These are phyloP conservation scores for Botrytis byssoidea DNA, from an alignment of 2,329 filamentous ascomycete genomes.

Conservation along the genomic window DNA sequence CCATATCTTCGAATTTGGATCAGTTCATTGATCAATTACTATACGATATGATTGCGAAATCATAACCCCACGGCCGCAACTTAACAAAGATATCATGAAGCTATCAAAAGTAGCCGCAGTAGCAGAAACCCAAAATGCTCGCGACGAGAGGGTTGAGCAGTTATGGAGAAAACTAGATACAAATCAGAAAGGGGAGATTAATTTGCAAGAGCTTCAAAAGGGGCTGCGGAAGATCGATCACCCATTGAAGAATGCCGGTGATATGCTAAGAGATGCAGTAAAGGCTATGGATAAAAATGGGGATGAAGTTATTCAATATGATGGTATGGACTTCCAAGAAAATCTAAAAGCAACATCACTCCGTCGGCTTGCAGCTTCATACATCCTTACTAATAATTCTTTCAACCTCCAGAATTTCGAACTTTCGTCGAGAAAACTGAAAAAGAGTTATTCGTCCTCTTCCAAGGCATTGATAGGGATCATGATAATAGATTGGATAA, in stretches of 20 bases:
- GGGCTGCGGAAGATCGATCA: constrained; percentile 89
- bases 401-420: constrained; percentile 68
- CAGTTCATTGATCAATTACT: constrained; percentile 22
- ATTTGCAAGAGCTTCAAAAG: constrained; percentile 79
- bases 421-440: constrained; percentile 86
- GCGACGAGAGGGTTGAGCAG: constrained; percentile 76
- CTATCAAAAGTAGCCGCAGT: constrained; percentile 67
- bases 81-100: constrained; percentile 21
- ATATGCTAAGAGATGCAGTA: constrained; percentile 78
- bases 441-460: constrained; percentile 75
- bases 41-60: constrained; percentile 29
- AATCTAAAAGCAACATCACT: neutral
- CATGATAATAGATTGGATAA: constrained; percentile 84
- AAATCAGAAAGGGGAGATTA: constrained; percentile 72
- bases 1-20: constrained; percentile 19
- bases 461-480: constrained; percentile 82
- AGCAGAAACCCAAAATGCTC: constrained; percentile 72
- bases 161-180: constrained; percentile 84
- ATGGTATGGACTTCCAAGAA: constrained; percentile 58
- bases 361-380: neutral
- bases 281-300: constrained; percentile 79
- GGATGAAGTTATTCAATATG: constrained; percentile 87
- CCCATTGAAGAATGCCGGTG: constrained; percentile 89
- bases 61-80: constrained; percentile 26
- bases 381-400: constrained; percentile 22